Base-by-base conservation (phyloP, 2,329 filamentous ascomycete genomes). In the Fusarium tricinctum region DNA sequence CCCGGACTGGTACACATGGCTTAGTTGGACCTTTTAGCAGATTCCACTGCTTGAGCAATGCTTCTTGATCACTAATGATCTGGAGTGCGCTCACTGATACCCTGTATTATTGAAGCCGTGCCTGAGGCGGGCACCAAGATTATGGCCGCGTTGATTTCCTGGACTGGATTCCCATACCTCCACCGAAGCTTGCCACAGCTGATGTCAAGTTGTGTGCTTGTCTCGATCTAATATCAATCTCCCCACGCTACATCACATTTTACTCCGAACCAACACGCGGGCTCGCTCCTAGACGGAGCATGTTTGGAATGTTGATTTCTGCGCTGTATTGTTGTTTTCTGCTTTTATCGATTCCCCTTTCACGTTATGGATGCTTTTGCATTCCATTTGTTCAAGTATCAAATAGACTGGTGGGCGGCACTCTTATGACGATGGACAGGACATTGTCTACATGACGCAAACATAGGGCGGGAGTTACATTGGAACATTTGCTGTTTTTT, bases 1-100 rank as follows among this genome's bases (percentile, higher is more conserved):
- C 89, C 91, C 19, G 78, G 79, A 57, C 71, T 81, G 68, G 80
- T 81, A 49, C 79, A 80, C 64, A 81, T 81, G 79, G 77, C 78
- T 62, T 80, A 78, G 75, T 68, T 59, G 63, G 63, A 63, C 67
- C 35, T 66, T 50, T 46, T 68, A 43, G 49, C 55, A 61, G 52
- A 40, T 50, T 49, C n/a, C 50, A 52, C 49, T 53, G 48, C 33
- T 56, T 72, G 53, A 59, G 46, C 50, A 53, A 39, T 33, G 39
- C 51, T 48, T 43, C 19, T 38, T 51, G 32, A 45, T 47, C 55
- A 63, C 42, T 46, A 26, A 58, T 49, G 58, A 55, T 45, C 30
- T 20, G 55, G 61, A 58, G 39, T 44, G 55, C 63, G 63, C 63
- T 61, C 49, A 58, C 38, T 38, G 68, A 74, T 74, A 74, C 71